phyloP scores from a whole-genome alignment of 179 eudicot genomes.

The Silene coronaria region DNA sequence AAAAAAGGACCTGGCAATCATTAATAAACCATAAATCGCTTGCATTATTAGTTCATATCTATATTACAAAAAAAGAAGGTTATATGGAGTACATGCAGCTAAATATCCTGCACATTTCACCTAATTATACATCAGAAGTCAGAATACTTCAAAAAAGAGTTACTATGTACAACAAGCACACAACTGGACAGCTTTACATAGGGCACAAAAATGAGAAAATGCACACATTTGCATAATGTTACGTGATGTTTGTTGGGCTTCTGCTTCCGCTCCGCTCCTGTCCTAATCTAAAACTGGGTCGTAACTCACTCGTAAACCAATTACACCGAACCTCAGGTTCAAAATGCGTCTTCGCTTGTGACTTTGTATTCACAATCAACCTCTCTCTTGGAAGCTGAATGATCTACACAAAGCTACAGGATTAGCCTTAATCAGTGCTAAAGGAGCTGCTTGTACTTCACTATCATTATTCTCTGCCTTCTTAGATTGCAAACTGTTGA shows the following conservation, averaged over 20 bases:
- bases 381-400: slow-evolving; percentile 27
- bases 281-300: slow-evolving; percentile 9
- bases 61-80: slow-evolving; percentile 24
- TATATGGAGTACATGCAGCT: slow-evolving; percentile 7
- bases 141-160: not conserved
- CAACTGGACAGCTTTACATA: not conserved
- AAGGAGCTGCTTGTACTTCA: slow-evolving; percentile 12
- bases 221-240: slow-evolving; percentile 21
- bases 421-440: slow-evolving; percentile 19
- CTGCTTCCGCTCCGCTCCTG: slow-evolving; percentile 16
- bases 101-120: slow-evolving; percentile 1
- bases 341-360: no score
- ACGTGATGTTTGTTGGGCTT: slow-evolving; percentile 16
- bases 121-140: slow-evolving; percentile 5
- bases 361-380: slow-evolving; percentile 24
- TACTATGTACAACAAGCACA: not conserved
- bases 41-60: slow-evolving; percentile 25
- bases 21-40: slow-evolving; percentile 5
- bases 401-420: slow-evolving; percentile 29
- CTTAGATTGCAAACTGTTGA: slow-evolving; percentile 24
- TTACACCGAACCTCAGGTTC: no score
- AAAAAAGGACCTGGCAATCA: not conserved
- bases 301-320: no score
- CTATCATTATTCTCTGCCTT: slow-evolving; percentile 9
- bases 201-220: not conserved